Conservation (phyloP, 768 basidiomycete species). For the Mycena haematopus region DNA sequence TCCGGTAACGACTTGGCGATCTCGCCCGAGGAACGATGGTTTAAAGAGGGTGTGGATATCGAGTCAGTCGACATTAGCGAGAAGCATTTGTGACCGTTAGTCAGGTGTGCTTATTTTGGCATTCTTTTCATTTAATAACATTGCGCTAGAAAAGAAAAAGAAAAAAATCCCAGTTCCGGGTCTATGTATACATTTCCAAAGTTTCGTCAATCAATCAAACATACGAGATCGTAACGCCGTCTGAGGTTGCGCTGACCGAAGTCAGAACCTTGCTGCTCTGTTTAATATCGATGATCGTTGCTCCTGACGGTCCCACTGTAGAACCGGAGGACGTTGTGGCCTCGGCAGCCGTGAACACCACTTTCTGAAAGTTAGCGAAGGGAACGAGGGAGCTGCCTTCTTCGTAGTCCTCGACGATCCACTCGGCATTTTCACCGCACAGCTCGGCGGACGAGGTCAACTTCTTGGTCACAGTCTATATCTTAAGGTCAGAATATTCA, state of each 20-base stretch:
- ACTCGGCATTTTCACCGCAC: slow-evolving; percentile 12
- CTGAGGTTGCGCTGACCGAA: background rate
- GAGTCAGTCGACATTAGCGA: slow-evolving; percentile 45
- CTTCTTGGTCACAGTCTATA: background rate
- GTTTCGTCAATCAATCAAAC: too few relatives aligned
- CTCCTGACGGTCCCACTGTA: slow-evolving; percentile 9
- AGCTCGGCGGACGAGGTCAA: slow-evolving; percentile 1
- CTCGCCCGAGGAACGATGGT: slow-evolving; percentile 55
- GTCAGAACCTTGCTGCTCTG: slow-evolving; percentile 3
- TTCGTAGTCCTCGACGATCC: slow-evolving; percentile 15
- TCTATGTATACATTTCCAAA: too few relatives aligned
- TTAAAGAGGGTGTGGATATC: slow-evolving; percentile 50
- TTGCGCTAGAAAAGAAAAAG: too few relatives aligned
- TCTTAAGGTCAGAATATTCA: too few relatives aligned
- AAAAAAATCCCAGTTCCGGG: too few relatives aligned
- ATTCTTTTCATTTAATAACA: too few relatives aligned
- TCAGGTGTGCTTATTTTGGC: background rate
- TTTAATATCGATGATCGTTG: slow-evolving; percentile 14
- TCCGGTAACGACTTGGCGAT: slow-evolving; percentile 55
- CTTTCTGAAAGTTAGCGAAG: slow-evolving; percentile 15
- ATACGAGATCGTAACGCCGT: slow-evolving; percentile 1
- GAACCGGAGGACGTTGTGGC: slow-evolving; percentile 11
- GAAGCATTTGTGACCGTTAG: slow-evolving; percentile 36
- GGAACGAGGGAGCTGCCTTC: slow-evolving; percentile 9
- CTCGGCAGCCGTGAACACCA: slow-evolving; percentile 8